Evolutionary conservation across 176 grass and related monocot species (phyloP).

Genomic region (Chrysopogon serrulatus): DNA sequence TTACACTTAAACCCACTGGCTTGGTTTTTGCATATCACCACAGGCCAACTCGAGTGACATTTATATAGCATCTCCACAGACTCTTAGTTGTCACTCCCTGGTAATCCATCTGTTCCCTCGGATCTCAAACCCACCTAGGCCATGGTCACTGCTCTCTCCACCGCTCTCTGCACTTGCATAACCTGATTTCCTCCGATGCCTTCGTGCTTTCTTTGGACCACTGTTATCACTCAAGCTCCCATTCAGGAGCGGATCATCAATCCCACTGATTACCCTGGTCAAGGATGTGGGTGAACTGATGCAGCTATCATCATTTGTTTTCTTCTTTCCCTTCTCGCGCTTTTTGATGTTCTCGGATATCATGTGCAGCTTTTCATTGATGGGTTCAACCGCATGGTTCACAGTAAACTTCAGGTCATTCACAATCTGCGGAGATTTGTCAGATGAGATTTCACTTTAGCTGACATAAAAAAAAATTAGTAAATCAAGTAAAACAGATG

Average conservation of each 20-base stretch:
- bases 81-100: slow-evolving; percentile 44
- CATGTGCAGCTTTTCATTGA: slow-evolving; percentile 77
- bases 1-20: background rate
- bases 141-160: slow-evolving; percentile 67
- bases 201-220: slow-evolving; percentile 36
- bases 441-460: background rate
- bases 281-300: slow-evolving; percentile 46
- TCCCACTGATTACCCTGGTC: slow-evolving; percentile 62
- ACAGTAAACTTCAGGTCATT: slow-evolving; percentile 98
- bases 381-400: slow-evolving; percentile 75
- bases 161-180: slow-evolving; percentile 38
- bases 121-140: slow-evolving; percentile 55
- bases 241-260: slow-evolving; percentile 79
- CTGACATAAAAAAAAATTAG: background rate
- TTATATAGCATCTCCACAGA: background rate
- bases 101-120: slow-evolving; percentile 69
- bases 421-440: slow-evolving; percentile 56
- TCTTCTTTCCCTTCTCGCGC: slow-evolving; percentile 54
- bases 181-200: slow-evolving; percentile 52
- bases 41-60: background rate
- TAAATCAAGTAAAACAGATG: background rate
- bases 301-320: slow-evolving; percentile 71
- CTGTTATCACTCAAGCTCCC: slow-evolving; percentile 79
- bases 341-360: slow-evolving; percentile 93
- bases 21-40: background rate